Percentiles rank a stretch among this genome's conserved stretches.
Evolutionary conservation across 495 filamentous ascomycete species (phyloP).

Genomic region (Hypoxylon cercidicola): DNA sequence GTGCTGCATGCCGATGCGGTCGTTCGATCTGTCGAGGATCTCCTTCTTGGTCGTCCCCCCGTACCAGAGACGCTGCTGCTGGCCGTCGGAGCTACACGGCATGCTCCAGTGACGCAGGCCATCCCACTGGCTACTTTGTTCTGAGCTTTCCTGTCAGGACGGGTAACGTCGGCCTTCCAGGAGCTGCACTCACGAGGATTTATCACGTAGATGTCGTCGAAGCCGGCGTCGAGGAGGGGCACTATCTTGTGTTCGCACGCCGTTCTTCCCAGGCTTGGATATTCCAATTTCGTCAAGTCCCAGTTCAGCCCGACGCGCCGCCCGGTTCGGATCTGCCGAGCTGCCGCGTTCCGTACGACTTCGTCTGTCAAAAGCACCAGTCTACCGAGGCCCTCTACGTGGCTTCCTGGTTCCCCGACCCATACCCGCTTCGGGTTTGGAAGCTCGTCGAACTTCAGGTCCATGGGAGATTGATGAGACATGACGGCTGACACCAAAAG

Average conservation of each 20-base stretch:
- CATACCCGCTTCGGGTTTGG: slow-evolving; percentile 62
- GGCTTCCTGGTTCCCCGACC: slow-evolving; percentile 55
- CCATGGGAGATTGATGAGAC: background rate
- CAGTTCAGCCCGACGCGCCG: slow-evolving; percentile 63
- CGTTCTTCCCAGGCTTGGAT: slow-evolving; percentile 55
- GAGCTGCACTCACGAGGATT: slow-evolving; percentile 38
- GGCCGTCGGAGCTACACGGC: background rate
- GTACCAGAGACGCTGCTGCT: slow-evolving; percentile 49
- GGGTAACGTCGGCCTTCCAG: background rate
- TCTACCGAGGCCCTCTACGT: slow-evolving; percentile 65
- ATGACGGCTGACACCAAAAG: no score
- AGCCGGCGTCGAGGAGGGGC: slow-evolving; percentile 47
- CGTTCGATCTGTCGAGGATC: slow-evolving; percentile 35
- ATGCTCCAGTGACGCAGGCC: slow-evolving; percentile 41
- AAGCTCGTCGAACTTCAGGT: slow-evolving; percentile 55
- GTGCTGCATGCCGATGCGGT: slow-evolving; percentile 50
- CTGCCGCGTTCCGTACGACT: slow-evolving; percentile 58
- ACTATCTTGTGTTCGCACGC: slow-evolving; percentile 55
- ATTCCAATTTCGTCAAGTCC: slow-evolving; percentile 61
- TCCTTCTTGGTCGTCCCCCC: slow-evolving; percentile 37
- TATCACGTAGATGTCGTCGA: slow-evolving; percentile 42
- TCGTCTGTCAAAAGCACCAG: slow-evolving; percentile 61
- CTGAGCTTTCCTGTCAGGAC: slow-evolving; percentile 4
- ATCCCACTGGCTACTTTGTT: slow-evolving; percentile 38
- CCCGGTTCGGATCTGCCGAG: slow-evolving; percentile 59